A percentile compares a stretch with the other conserved stretches of the same genome.
phyloP scores from a whole-genome alignment of 306 rosid genomes.

The Gleditsia sinensis region DNA sequence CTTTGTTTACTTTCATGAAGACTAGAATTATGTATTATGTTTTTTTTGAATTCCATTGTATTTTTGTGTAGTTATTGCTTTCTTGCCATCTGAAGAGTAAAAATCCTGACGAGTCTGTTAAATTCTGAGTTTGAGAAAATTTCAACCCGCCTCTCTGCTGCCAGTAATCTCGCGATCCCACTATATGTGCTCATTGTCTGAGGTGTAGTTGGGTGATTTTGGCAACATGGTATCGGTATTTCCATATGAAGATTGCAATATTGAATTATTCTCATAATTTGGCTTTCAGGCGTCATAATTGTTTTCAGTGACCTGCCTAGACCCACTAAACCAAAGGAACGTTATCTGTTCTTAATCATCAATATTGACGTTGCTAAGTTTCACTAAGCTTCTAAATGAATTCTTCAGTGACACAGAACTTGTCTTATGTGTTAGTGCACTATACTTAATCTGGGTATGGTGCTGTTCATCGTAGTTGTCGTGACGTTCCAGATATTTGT shows the following conservation, averaged over 20 bases:
- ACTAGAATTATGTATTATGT: neutral
- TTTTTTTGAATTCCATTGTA: neutral
- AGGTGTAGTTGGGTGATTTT: neutral
- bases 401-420: neutral
- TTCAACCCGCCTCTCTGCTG: neutral
- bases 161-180: neutral
- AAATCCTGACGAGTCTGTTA: neutral
- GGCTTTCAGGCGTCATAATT: neutral
- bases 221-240: neutral
- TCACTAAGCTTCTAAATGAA: neutral
- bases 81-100: neutral
- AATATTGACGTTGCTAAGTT: neutral
- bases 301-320: neutral
- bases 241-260: neutral
- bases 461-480: neutral
- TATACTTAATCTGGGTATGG: neutral
- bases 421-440: neutral
- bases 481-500: neutral
- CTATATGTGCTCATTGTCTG: neutral
- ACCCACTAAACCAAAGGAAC: neutral
- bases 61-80: neutral
- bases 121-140: neutral
- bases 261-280: neutral
- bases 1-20: neutral
- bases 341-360: neutral